A percentile compares a stretch with the other conserved stretches of the same genome.
These are phyloP conservation scores for Vitis cinerea DNA, from an alignment of 164 flowering plant species.

Conservation along the genomic window DNA sequence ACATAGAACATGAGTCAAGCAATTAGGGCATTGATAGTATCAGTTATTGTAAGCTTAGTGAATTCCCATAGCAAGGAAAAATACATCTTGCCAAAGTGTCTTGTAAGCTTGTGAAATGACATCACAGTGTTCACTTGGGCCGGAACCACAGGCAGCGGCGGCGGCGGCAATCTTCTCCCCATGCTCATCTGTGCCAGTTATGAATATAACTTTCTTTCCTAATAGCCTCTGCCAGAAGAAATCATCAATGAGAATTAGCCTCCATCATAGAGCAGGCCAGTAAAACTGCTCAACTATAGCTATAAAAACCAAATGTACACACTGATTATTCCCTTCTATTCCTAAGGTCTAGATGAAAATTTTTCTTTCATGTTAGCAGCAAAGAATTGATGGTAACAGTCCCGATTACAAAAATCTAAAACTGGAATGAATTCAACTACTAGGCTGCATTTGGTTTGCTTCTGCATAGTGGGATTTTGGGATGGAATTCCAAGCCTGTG, in stretches of 20 bases:
- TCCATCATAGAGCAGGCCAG: background rate
- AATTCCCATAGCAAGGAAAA: background rate
- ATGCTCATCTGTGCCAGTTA: constrained; percentile 97
- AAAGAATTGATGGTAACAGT: background rate
- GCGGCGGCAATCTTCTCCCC: constrained; percentile 96
- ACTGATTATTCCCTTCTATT: background rate
- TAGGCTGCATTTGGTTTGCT: too few relatives aligned
- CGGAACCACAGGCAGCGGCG: constrained; percentile 69
- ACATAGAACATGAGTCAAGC: background rate
- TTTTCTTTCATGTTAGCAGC: background rate
- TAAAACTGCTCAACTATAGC: background rate
- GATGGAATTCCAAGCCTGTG: too few relatives aligned
- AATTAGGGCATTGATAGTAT: background rate
- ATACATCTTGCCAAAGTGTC: constrained; percentile 82
- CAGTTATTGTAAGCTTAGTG: background rate
- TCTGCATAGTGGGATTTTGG: too few relatives aligned
- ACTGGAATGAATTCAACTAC: too few relatives aligned
- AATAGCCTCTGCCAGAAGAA: constrained; percentile 62
- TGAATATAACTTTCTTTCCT: constrained; percentile 80
- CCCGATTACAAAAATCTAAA: too few relatives aligned
- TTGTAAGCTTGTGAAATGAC: constrained; percentile 72
- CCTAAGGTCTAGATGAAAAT: background rate
- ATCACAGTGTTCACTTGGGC: constrained; percentile 81
- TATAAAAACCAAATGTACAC: background rate
- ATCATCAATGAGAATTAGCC: background rate